Conservation (phyloP, 73 alveolate genomes). For the Paramecium tetraurelia region DNA sequence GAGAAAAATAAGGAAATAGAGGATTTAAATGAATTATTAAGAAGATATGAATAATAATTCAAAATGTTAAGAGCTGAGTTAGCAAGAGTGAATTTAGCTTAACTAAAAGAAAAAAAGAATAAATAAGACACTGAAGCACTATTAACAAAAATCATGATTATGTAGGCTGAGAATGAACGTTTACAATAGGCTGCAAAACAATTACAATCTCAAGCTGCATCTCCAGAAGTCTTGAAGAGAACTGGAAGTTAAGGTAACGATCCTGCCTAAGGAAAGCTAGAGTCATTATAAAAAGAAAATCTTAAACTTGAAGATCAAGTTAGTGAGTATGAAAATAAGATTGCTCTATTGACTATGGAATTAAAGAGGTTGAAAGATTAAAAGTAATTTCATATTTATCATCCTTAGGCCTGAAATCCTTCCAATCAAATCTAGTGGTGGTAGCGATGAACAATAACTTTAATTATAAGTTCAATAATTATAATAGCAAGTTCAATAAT, state of each 20-base stretch:
- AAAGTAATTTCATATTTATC: background rate
- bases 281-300: background rate
- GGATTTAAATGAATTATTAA: constrained; percentile 3
- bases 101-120: background rate
- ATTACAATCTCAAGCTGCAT: background rate
- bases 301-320: background rate
- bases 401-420: background rate
- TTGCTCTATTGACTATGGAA: constrained; percentile 42
- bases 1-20: constrained; percentile 1
- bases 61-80: constrained; percentile 35
- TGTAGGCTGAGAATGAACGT: constrained; percentile 38
- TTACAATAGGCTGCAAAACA: background rate
- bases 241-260: background rate
- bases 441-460: background rate
- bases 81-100: constrained; percentile 7
- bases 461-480: background rate
- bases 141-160: background rate
- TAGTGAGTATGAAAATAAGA: constrained; percentile 15
- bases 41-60: constrained; percentile 31
- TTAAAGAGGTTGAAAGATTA: background rate
- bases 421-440: background rate
- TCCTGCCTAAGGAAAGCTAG: background rate
- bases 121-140: background rate
- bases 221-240: background rate
- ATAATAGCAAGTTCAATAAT: background rate